These are phyloP conservation scores for Thraustotheca clavata DNA, from an alignment of 352 stramenopile species.

Conservation along the genomic window DNA sequence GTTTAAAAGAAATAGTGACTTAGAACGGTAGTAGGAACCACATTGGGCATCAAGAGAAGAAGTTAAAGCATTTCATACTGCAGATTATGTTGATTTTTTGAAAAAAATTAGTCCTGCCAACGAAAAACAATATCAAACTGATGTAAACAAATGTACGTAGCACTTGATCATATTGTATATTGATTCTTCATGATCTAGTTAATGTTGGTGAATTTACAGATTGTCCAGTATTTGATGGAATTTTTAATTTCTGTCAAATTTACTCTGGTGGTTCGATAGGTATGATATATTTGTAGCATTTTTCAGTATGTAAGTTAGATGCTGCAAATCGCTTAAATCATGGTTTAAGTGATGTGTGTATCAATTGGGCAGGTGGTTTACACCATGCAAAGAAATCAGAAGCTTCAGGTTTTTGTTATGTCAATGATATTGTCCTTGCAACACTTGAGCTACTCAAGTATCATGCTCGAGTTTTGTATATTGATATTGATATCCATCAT, in stretches of 20 bases:
- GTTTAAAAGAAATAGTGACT: neutral
- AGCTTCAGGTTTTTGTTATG: conserved; percentile 93
- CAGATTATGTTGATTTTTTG: conserved; percentile 98
- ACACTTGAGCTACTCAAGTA: conserved; percentile 98
- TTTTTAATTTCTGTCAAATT: conserved; percentile 98
- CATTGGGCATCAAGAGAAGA: conserved; percentile 83
- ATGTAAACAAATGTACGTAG: conserved; percentile 66
- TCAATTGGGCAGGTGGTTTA: conserved; percentile 97
- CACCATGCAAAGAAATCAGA: conserved; percentile 99
- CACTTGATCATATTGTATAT: neutral
- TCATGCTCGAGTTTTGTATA: conserved; percentile 96
- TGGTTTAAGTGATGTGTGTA: conserved; percentile 91
- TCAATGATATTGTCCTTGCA: conserved; percentile 98
- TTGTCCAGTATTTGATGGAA: conserved; percentile 98
- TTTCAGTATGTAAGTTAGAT: conserved; percentile 45
- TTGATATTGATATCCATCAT: conserved; percentile 99
- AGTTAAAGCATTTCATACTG: conserved; percentile 95
- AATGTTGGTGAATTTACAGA: conserved; percentile 96
- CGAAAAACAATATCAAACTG: conserved; percentile 66
- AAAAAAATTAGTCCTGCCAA: conserved; percentile 93
- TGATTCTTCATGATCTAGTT: conserved; percentile 57
- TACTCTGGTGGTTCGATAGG: conserved; percentile 94
- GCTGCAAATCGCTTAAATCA: conserved; percentile 96
- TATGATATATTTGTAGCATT: conserved; percentile 22
- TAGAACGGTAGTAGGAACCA: conserved; percentile 38